Percentiles rank a stretch among this genome's conserved stretches.
Evolutionary conservation across 768 basidiomycete species (phyloP).

Genomic region (Mycena pura): DNA sequence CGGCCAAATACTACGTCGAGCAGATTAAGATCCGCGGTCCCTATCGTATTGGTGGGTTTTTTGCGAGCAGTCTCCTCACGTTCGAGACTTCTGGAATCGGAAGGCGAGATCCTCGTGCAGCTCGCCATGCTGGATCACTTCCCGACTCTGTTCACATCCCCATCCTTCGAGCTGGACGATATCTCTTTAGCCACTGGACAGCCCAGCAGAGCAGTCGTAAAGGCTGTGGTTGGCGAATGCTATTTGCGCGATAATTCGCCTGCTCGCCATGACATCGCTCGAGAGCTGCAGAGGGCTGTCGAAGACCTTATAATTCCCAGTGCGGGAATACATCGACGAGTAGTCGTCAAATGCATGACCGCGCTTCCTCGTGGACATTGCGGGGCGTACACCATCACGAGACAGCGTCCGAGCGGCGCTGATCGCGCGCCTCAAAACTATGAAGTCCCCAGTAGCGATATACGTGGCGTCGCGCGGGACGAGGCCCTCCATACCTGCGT

Average conservation of each 20-base stretch:
- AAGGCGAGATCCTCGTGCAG: constrained; percentile 6
- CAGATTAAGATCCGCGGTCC: constrained; percentile 29
- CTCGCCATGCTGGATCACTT: constrained; percentile 4
- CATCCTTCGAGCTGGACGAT: background rate
- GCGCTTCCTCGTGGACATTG: background rate
- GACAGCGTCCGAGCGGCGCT: too few species aligned
- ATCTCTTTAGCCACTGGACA: too few species aligned
- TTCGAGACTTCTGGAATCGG: background rate
- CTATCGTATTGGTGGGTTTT: constrained; percentile 27
- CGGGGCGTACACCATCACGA: too few species aligned
- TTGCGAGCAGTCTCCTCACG: background rate
- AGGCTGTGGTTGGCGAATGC: background rate
- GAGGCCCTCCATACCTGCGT: background rate
- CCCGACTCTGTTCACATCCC: background rate
- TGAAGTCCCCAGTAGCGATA: background rate
- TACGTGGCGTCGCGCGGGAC: background rate
- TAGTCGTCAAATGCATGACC: too few species aligned
- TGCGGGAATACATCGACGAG: too few species aligned
- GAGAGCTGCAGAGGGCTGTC: too few species aligned
- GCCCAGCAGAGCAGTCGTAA: background rate
- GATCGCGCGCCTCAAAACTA: background rate
- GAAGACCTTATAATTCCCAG: too few species aligned
- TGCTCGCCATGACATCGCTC: too few species aligned
- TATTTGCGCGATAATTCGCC: too few species aligned
- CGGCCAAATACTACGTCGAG: constrained; percentile 27